Conservation (phyloP, 2,329 filamentous ascomycete species). For the Emericellopsis atlantica region DNA sequence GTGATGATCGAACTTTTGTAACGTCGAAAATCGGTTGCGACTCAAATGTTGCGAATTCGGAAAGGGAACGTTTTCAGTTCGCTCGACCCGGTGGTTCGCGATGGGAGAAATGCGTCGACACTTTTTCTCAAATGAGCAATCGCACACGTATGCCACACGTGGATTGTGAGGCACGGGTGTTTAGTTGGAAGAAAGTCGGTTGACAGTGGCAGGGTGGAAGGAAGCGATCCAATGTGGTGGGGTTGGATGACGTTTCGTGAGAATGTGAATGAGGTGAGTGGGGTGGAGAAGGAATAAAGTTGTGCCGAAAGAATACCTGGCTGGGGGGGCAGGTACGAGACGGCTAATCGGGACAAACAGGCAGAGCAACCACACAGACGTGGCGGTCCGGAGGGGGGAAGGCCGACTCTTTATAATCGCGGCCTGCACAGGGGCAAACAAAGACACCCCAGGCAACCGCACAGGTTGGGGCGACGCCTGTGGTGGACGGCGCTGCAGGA, state of each 20-base stretch:
- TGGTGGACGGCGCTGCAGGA: conserved; percentile 23
- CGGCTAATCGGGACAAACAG: conserved; percentile 44
- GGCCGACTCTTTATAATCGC: conserved; percentile 46
- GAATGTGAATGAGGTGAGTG: conserved; percentile 5
- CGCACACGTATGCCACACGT: background rate
- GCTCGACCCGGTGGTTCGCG: conserved; percentile 15
- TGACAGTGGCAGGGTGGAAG: too few species aligned
- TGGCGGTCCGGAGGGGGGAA: conserved; percentile 34
- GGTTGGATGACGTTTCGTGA: conserved; percentile 5
- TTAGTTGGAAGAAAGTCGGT: background rate
- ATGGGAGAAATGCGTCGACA: conserved; percentile 10
- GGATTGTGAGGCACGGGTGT: background rate
- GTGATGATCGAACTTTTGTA: conserved; percentile 15
- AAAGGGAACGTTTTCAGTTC: conserved; percentile 30
- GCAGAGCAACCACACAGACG: conserved; percentile 30
- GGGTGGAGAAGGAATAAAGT: conserved; percentile 6
- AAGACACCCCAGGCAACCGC: conserved; percentile 28
- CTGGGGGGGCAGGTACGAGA: conserved; percentile 25
- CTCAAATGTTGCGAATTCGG: conserved; percentile 14
- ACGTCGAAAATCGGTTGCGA: conserved; percentile 19
- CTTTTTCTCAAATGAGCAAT: conserved; percentile 4
- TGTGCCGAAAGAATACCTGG: conserved; percentile 25
- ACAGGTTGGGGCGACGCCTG: conserved; percentile 28
- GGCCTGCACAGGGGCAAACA: conserved; percentile 20
- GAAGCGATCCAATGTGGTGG: too few species aligned